Percentiles rank a stretch among this genome's conserved stretches.
phyloP scores from a whole-genome alignment of 768 basidiomycete species.

The Porphyrellus cyaneotinctus region DNA sequence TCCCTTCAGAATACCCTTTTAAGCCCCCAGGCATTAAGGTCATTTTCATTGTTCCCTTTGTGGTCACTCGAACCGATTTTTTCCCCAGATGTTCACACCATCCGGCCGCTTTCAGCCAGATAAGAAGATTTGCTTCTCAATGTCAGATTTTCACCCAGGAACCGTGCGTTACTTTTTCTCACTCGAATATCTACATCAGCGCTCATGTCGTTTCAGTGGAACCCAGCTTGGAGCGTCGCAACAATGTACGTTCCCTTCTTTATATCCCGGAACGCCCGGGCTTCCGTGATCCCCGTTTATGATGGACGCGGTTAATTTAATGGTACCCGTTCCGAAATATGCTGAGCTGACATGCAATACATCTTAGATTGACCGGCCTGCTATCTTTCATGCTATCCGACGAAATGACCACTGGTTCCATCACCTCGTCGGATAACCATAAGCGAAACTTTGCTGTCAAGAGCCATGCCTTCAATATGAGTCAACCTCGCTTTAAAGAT shows the following conservation, averaged over 20 bases:
- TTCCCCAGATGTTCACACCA: conserved; percentile 78
- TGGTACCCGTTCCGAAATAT: not conserved
- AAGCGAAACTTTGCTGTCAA: conserved; percentile 71
- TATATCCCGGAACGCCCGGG: not conserved
- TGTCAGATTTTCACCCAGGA: conserved; percentile 94
- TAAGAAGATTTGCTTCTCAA: conserved; percentile 96
- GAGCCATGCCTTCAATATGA: conserved; percentile 84
- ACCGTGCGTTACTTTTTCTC: conserved; percentile 51
- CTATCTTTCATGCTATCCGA: conserved; percentile 93
- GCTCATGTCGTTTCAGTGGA: conserved; percentile 57
- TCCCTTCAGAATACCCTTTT: conserved; percentile 94
- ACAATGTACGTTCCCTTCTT: conserved; percentile 66
- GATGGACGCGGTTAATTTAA: conserved; percentile 12
- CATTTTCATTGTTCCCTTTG: conserved; percentile 13
- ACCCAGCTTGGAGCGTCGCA: conserved; percentile 92
- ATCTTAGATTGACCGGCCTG: conserved; percentile 79
- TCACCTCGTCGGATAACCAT: conserved; percentile 74
- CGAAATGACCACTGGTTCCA: conserved; percentile 94
- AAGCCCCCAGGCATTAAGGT: conserved; percentile 97
- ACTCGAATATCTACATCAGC: not conserved
- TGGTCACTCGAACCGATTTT: conserved; percentile 6
- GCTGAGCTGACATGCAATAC: conserved; percentile 12
- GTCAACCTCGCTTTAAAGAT: conserved; percentile 76
- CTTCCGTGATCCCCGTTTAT: conserved; percentile 9
- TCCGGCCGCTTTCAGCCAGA: conserved; percentile 88